These are phyloP conservation scores for Rhodotorula sp. DNA, from an alignment of 1,284 basidiomycete species.

Conservation along the genomic window DNA sequence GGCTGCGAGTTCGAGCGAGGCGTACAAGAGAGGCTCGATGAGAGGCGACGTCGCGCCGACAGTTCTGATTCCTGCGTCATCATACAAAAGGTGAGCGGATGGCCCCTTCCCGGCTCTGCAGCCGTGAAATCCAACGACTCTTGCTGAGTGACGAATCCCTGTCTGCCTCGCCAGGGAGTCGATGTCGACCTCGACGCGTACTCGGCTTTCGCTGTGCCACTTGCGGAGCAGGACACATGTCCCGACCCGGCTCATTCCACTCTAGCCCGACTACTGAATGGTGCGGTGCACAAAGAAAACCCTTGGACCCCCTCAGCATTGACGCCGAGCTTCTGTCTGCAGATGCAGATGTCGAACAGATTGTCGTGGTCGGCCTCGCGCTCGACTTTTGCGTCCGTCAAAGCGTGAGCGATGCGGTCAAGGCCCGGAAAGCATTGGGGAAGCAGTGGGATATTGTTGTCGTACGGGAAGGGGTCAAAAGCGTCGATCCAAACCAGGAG, in stretches of 20 bases:
- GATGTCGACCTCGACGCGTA: conserved; percentile 26
- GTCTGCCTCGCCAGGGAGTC: not conserved
- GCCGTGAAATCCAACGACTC: not conserved
- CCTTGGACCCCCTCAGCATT: too few relatives aligned
- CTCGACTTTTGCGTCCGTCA: conserved; percentile 61
- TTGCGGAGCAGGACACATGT: not conserved
- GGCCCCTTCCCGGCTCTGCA: not conserved
- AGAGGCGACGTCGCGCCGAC: not conserved
- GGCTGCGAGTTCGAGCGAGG: conserved; percentile 54
- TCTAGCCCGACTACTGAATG: not conserved
- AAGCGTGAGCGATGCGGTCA: conserved; percentile 51
- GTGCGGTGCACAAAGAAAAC: not conserved
- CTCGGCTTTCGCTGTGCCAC: conserved; percentile 19
- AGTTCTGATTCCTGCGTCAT: not conserved
- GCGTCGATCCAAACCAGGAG: conserved; percentile 4
- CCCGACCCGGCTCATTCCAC: not conserved
- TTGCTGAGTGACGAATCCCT: not conserved
- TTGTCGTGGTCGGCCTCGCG: conserved; percentile 61
- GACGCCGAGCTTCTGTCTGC: not conserved
- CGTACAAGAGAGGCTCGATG: conserved; percentile 46
- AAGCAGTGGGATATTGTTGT: conserved; percentile 15
- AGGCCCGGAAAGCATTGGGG: not conserved
- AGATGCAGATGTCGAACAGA: conserved; percentile 48
- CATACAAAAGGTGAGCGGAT: conserved; percentile 19
- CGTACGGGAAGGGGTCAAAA: conserved; percentile 18